Evolutionary conservation across 768 basidiomycete genomes (phyloP).

Genomic region (Suillus variegatus): DNA sequence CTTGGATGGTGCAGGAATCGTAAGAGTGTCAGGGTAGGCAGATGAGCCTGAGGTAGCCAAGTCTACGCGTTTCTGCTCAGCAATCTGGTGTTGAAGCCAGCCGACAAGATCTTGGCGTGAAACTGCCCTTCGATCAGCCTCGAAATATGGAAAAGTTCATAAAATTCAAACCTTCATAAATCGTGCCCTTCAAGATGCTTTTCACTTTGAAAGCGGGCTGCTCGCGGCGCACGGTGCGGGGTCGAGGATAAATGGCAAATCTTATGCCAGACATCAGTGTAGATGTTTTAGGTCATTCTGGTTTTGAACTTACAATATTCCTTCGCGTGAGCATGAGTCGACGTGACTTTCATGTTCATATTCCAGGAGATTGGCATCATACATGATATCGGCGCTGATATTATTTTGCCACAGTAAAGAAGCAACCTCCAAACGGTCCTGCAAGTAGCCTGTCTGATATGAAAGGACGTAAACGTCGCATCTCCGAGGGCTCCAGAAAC

Average conservation of each 20-base stretch:
- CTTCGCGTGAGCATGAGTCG: constrained; percentile 75
- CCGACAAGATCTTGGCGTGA: constrained; percentile 69
- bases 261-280: constrained; percentile 49
- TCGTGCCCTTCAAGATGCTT: constrained; percentile 77
- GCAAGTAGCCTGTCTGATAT: constrained; percentile 71
- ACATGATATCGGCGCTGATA: constrained; percentile 88
- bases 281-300: background rate
- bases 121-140: constrained; percentile 36
- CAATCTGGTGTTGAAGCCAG: constrained; percentile 76
- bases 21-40: constrained; percentile 40
- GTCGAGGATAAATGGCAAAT: constrained; percentile 53
- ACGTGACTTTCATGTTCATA: constrained; percentile 64
- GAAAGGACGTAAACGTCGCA: constrained; percentile 88
- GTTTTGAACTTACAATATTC: constrained; percentile 64
- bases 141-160: background rate
- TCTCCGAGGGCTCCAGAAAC: constrained; percentile 86
- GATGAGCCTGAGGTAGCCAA: constrained; percentile 60
- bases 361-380: constrained; percentile 69
- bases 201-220: constrained; percentile 79
- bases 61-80: constrained; percentile 79
- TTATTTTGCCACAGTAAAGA: constrained; percentile 77
- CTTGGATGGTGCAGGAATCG: constrained; percentile 34
- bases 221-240: constrained; percentile 57
- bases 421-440: constrained; percentile 77
- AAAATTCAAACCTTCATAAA: constrained; percentile 62